Percentiles rank a stretch among this genome's conserved stretches.
Conservation (phyloP, 2,329 filamentous ascomycete species). For the Fusarium begoniae region DNA sequence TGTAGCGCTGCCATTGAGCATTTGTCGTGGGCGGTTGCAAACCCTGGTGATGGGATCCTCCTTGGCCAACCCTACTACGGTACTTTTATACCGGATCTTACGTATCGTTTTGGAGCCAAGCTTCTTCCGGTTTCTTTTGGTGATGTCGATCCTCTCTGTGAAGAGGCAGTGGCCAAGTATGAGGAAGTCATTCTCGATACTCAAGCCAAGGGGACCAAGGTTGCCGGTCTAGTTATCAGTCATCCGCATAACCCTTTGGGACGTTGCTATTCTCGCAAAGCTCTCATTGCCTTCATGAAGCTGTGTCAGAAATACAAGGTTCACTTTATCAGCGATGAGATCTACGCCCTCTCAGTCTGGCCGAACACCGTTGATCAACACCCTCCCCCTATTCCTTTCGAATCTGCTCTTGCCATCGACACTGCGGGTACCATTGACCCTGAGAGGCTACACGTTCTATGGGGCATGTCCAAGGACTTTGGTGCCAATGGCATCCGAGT, state of each 20-base stretch:
- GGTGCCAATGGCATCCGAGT: slow-evolving; percentile 64
- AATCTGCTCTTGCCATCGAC: slow-evolving; percentile 57
- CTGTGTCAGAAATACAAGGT: slow-evolving; percentile 59
- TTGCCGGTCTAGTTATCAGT: slow-evolving; percentile 60
- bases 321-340: slow-evolving; percentile 62
- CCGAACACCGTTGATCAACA: slow-evolving; percentile 48
- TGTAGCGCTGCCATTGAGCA: slow-evolving; percentile 54
- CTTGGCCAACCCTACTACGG: slow-evolving; percentile 59
- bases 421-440: slow-evolving; percentile 56
- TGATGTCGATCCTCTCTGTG: slow-evolving; percentile 54
- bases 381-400: slow-evolving; percentile 49
- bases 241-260: slow-evolving; percentile 63
- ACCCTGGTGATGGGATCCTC: slow-evolving; percentile 53
- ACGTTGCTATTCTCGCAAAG: slow-evolving; percentile 54
- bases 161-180: slow-evolving; percentile 54
- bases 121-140: slow-evolving; percentile 57
- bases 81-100: slow-evolving; percentile 57
- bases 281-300: slow-evolving; percentile 53
- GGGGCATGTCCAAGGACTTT: slow-evolving; percentile 62
- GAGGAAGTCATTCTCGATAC: slow-evolving; percentile 54
- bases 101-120: slow-evolving; percentile 51
- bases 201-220: slow-evolving; percentile 49
- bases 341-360: slow-evolving; percentile 63
- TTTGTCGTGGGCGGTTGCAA: slow-evolving; percentile 50
- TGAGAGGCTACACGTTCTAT: slow-evolving; percentile 60